These are phyloP conservation scores for Coprinopsis sp. DNA, from an alignment of 768 basidiomycete species.

Conservation along the genomic window DNA sequence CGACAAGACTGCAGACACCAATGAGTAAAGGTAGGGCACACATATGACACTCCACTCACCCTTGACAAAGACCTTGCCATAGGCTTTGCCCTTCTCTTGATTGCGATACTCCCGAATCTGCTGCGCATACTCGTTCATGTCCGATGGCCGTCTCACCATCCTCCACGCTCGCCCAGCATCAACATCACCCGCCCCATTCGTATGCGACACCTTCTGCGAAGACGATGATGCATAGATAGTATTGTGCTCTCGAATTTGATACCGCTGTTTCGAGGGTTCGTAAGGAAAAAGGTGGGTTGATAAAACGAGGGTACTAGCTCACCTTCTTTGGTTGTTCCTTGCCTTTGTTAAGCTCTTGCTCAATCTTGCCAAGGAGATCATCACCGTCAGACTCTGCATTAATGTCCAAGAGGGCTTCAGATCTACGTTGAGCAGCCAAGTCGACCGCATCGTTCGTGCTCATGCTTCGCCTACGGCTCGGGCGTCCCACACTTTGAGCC, in stretches of 20 bases:
- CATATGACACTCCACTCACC: slow-evolving; percentile 39
- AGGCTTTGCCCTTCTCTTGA: slow-evolving; percentile 76
- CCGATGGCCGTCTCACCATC: slow-evolving; percentile 82
- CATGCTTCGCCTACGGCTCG: slow-evolving; percentile 64
- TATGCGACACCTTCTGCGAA: slow-evolving; percentile 70
- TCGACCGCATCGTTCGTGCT: slow-evolving; percentile 72
- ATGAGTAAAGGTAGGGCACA: not conserved
- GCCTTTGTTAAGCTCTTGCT: slow-evolving; percentile 64
- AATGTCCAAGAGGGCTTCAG: slow-evolving; percentile 38
- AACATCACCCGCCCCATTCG: slow-evolving; percentile 74
- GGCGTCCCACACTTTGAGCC: slow-evolving; percentile 37
- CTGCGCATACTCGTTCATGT: slow-evolving; percentile 95
- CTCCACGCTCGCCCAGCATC: slow-evolving; percentile 84
- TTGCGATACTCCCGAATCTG: slow-evolving; percentile 79
- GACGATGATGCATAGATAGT: slow-evolving; percentile 81
- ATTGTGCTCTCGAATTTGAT: slow-evolving; percentile 74
- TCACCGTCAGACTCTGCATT: slow-evolving; percentile 41
- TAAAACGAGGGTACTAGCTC: slow-evolving; percentile 27
- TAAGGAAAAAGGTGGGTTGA: slow-evolving; percentile 7
- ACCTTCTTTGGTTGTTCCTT: slow-evolving; percentile 44
- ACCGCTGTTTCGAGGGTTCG: slow-evolving; percentile 54
- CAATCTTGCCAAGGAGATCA: slow-evolving; percentile 63
- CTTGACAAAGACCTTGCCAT: slow-evolving; percentile 94
- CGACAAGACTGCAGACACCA: slow-evolving; percentile 26
- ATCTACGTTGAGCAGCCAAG: slow-evolving; percentile 29